Evolutionary conservation across 164 flowering plant genomes (phyloP), one percentile per base, ranked within the genome.

Genomic region (Annona squamosa): DNA sequence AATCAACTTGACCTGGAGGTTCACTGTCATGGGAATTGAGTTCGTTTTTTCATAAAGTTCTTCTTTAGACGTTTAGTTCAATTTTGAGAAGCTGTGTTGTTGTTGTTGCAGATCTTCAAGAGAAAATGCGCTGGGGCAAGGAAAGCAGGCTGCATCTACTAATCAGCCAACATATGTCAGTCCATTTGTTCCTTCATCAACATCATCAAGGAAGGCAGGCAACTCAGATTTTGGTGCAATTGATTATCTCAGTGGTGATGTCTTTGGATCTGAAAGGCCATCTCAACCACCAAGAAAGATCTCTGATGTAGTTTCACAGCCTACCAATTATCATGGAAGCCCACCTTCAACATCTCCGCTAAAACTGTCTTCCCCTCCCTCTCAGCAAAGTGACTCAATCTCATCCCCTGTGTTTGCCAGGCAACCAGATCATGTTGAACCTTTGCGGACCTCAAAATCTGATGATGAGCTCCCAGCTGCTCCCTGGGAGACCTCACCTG

Each of bases 161-260:
- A 69, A 71, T 59, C 85, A 84, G 73, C 84, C 83, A 3, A 67
- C 48, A 1, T 79, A 73, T 48, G 77, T 78, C 18, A 89, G 78
- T 80, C 92, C 93, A 3, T 52, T 89, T 76, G 84, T 90, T 63
- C 97, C 97, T 72, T 97, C 97, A 64, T 93, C 96, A 42, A 90
- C 97, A 26, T 71, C 90, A 6, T 84, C 87, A 37, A 88, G 73
- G 81, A 81, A 68, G 64, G 82, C 91, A 16, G 13, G 59, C 5
- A 3, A 44, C 65, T 26, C 79, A 65, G 91, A 84, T 69, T 66
- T 83, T n/a, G 75, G 76, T 42, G 63, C 74, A 68, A 68, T 91
- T 67, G 97, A 96, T 77, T 93, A 88, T 84, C 94, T 94, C 59
- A 94, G 99, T 75, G 97, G 98, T 2, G 97, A 90, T 67, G 43